A percentile compares a stretch with the other conserved stretches of the same genome.
These are phyloP conservation scores for Karstenula rhodostoma DNA, from an alignment of 2,329 filamentous ascomycete species.

Conservation along the genomic window DNA sequence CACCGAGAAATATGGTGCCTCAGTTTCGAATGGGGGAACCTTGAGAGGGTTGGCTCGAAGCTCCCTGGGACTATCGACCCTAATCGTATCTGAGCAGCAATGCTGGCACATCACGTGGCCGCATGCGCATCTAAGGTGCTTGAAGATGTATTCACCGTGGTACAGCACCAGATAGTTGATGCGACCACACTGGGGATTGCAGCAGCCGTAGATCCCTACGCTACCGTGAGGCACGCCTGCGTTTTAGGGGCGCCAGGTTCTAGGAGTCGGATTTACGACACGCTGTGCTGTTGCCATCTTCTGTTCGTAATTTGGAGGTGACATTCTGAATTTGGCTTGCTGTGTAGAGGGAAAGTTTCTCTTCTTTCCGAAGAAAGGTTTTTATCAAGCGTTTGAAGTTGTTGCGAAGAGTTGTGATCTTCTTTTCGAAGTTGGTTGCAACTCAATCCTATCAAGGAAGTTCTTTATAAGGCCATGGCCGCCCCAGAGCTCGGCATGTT, in stretches of 20 bases:
- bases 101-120: background rate
- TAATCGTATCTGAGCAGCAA: background rate
- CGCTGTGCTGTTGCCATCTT: background rate
- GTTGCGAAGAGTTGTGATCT: background rate
- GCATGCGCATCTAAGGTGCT: background rate
- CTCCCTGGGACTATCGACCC: background rate
- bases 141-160: background rate
- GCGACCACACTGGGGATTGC: background rate
- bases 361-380: background rate
- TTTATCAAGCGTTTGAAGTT: background rate
- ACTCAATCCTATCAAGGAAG: background rate
- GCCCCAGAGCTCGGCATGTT: background rate
- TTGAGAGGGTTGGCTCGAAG: background rate
- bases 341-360: too few species aligned
- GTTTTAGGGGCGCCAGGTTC: background rate
- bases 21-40: background rate
- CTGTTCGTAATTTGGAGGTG: background rate
- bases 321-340: too few species aligned
- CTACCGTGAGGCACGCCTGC: background rate
- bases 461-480: background rate
- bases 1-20: background rate
- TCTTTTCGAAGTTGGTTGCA: background rate
- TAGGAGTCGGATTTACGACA: background rate
- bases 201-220: background rate
- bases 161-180: background rate